Evolutionary conservation across 306 rosid species (phyloP).

Genomic region (Crotalaria pallida): DNA sequence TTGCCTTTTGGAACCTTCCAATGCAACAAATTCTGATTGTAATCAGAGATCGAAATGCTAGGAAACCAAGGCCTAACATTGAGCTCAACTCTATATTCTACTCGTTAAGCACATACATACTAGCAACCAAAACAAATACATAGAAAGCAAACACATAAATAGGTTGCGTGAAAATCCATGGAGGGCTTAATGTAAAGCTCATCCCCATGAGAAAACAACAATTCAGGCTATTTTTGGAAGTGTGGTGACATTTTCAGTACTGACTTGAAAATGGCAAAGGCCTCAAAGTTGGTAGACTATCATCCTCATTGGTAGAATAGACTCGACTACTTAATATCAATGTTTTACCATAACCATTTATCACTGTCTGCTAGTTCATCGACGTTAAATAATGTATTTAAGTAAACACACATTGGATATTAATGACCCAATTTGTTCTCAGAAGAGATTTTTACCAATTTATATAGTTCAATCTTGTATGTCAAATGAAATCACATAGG

Average conservation of each 20-base stretch:
- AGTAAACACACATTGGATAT: neutral
- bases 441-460: neutral
- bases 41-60: no score
- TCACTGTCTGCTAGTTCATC: neutral
- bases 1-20: no score
- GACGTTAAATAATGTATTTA: neutral
- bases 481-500: neutral
- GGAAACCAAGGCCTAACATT: constrained; percentile 39
- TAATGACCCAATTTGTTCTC: neutral
- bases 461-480: neutral
- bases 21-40: no score
- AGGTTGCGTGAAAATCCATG: neutral
- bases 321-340: constrained; percentile 27
- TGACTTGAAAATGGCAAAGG: constrained; percentile 25
- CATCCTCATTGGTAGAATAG: constrained; percentile 15
- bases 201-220: constrained; percentile 4
- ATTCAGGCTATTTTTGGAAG: constrained; percentile 48
- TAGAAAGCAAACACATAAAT: neutral
- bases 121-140: neutral
- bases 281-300: constrained; percentile 20
- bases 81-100: constrained; percentile 46
- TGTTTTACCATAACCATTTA: neutral
- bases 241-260: constrained; percentile 41
- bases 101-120: constrained; percentile 47
- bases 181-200: constrained; percentile 8